Percentiles rank a stretch among this genome's conserved stretches.
These are phyloP conservation scores for Zelopaecilomyces penicillatus DNA, from an alignment of 2,329 filamentous ascomycete genomes.

Conservation along the genomic window DNA sequence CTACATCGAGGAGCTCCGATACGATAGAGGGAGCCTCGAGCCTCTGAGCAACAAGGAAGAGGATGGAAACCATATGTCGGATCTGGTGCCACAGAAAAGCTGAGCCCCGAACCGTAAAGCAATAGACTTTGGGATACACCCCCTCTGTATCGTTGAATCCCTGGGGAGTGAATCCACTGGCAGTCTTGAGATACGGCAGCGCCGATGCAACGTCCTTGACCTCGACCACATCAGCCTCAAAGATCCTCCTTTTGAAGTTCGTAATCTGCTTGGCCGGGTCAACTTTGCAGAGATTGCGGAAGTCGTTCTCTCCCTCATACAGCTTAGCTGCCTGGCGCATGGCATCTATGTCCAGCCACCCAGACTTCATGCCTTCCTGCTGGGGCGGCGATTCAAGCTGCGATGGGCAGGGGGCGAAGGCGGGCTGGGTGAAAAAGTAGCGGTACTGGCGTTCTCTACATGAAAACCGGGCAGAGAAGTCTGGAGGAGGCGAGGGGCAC, in stretches of 20 bases:
- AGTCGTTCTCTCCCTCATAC: slow-evolving; percentile 82
- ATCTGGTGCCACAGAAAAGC: slow-evolving; percentile 99
- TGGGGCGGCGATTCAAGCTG: slow-evolving; percentile 13
- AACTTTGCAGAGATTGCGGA: slow-evolving; percentile 94
- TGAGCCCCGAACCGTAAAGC: slow-evolving; percentile 79
- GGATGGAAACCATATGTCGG: slow-evolving; percentile 79
- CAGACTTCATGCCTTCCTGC: slow-evolving; percentile 39
- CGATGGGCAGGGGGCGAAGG: slow-evolving; percentile 56
- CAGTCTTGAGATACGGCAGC: slow-evolving; percentile 44
- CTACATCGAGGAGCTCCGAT: slow-evolving; percentile 63
- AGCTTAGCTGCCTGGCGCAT: slow-evolving; percentile 77
- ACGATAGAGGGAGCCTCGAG: slow-evolving; percentile 70
- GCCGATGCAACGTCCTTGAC: slow-evolving; percentile 47
- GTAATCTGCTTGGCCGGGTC: slow-evolving; percentile 83
- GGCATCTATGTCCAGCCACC: slow-evolving; percentile 77
- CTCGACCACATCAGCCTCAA: slow-evolving; percentile 68
- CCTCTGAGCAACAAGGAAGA: slow-evolving; percentile 89
- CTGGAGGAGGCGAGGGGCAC: slow-evolving; percentile 72
- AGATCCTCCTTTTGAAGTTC: slow-evolving; percentile 73
- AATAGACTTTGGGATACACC: slow-evolving; percentile 61
- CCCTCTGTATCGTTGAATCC: slow-evolving; percentile 9
- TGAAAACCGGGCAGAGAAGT: slow-evolving; percentile 86
- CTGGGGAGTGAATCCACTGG: slow-evolving; percentile 25
- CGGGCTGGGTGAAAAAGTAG: slow-evolving; percentile 96
- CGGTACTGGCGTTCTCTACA: slow-evolving; percentile 87